A percentile compares a stretch with the other conserved stretches of the same genome.
These are phyloP conservation scores for Amniculicola lignicola DNA, from an alignment of 495 filamentous ascomycete species.

Conservation along the genomic window DNA sequence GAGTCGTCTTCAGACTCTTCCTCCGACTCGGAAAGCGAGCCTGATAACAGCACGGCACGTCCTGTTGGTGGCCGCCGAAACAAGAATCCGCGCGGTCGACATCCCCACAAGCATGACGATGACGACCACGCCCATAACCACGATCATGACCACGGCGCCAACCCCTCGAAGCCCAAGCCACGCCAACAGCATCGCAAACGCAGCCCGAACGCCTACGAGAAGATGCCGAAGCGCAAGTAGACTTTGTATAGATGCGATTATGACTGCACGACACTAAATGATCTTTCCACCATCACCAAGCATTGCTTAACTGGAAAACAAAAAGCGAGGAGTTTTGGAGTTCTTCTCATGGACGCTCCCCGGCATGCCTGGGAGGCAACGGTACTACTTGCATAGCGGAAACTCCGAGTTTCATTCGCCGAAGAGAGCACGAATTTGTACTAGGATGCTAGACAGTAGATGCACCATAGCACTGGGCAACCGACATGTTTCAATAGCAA, in stretches of 20 bases:
- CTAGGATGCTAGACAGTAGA: conserved; percentile 13
- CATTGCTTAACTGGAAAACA: background rate
- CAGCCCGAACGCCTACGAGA: conserved; percentile 94
- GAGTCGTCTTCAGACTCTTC: conserved; percentile 66
- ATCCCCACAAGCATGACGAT: conserved; percentile 41
- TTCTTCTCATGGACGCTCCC: too few species aligned
- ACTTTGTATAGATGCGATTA: background rate
- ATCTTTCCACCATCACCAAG: background rate
- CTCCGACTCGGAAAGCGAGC: conserved; percentile 51
- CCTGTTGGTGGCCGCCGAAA: conserved; percentile 31
- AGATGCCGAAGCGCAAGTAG: conserved; percentile 61
- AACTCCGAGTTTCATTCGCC: background rate
- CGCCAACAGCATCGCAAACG: conserved; percentile 49
- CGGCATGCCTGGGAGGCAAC: too few species aligned
- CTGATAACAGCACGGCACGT: conserved; percentile 50
- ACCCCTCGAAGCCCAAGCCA: conserved; percentile 46
- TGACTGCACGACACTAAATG: background rate
- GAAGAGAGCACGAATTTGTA: conserved; percentile 9
- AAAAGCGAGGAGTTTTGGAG: conserved; percentile 18
- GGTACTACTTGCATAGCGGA: conserved; percentile 3
- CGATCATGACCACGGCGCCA: conserved; percentile 38
- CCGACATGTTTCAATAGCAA: background rate
- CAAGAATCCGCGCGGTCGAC: conserved; percentile 17
- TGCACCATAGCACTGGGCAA: conserved; percentile 10
- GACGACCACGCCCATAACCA: conserved; percentile 43